phyloP scores from a whole-genome alignment of 257 asterid genomes.

The Petunia axillaris region DNA sequence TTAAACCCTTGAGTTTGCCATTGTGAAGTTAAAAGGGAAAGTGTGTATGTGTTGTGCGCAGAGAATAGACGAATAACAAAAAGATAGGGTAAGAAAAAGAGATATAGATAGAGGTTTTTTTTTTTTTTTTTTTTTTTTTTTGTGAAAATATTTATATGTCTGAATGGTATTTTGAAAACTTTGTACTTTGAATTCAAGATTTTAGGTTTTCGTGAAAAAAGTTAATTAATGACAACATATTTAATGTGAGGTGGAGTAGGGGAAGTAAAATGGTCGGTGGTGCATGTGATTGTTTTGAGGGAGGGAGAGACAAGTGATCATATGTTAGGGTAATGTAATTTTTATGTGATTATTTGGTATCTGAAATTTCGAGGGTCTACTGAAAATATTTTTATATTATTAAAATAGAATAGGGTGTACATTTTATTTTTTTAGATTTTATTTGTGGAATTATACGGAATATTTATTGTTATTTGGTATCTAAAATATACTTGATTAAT shows the following conservation, averaged over 20 bases:
- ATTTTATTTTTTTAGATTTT: too few species aligned
- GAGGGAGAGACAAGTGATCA: neutral
- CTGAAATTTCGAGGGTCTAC: too few species aligned
- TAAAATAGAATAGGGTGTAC: too few species aligned
- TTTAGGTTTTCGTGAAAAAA: conserved; percentile 21
- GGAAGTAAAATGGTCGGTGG: conserved; percentile 28
- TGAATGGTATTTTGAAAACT: conserved; percentile 28
- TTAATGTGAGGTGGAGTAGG: conserved; percentile 38
- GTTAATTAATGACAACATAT: conserved; percentile 2
- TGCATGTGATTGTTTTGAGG: conserved; percentile 18
- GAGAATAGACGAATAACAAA: conserved; percentile 28
- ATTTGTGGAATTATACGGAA: too few species aligned
- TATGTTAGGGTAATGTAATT: too few species aligned
- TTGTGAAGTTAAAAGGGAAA: conserved; percentile 33
- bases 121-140: neutral
- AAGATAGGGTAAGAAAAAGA: conserved; percentile 51
- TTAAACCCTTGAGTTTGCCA: conserved; percentile 48
- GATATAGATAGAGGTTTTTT: conserved; percentile 39
- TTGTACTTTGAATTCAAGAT: neutral
- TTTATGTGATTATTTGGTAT: too few species aligned
- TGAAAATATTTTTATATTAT: too few species aligned
- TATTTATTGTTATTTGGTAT: too few species aligned
- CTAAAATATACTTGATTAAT: too few species aligned
- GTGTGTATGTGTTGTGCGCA: conserved; percentile 15
- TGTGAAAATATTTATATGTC: neutral